Evolutionary conservation across 129 eudicot genomes (phyloP).

Genomic region (Lonicera japonica): DNA sequence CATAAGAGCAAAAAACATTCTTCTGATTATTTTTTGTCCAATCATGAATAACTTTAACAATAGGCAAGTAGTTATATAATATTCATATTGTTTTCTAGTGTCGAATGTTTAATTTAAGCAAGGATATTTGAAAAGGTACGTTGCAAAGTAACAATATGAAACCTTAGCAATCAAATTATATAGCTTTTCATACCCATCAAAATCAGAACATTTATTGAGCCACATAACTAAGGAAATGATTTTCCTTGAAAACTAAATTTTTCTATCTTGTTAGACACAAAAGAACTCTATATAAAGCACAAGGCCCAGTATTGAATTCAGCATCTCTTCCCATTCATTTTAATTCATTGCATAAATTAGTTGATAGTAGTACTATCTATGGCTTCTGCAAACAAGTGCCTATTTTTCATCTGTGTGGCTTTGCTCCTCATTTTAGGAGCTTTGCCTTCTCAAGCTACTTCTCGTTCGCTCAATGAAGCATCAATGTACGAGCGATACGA

Average conservation of each 20-base stretch:
- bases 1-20: too few species aligned
- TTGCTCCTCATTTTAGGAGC: not conserved
- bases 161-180: not conserved
- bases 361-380: not conserved
- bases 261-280: too few species aligned
- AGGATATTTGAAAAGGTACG: too few species aligned
- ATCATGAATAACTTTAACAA: too few species aligned
- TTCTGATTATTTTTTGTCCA: too few species aligned
- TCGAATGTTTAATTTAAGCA: too few species aligned
- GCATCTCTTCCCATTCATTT: not conserved
- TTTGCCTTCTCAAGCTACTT: not conserved
- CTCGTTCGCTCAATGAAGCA: not conserved
- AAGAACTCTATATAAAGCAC: constrained; percentile 6
- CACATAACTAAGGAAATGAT: not conserved
- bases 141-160: too few species aligned
- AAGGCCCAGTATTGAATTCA: not conserved
- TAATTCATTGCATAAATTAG: not conserved
- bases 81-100: too few species aligned
- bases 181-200: not conserved
- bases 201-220: not conserved
- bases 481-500: not conserved
- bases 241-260: too few species aligned
- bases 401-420: not conserved
- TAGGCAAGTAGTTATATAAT: too few species aligned
- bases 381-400: not conserved